Evolutionary conservation across 352 stramenopile species (phyloP).

Genomic region (Thraustochytrium sp.): DNA sequence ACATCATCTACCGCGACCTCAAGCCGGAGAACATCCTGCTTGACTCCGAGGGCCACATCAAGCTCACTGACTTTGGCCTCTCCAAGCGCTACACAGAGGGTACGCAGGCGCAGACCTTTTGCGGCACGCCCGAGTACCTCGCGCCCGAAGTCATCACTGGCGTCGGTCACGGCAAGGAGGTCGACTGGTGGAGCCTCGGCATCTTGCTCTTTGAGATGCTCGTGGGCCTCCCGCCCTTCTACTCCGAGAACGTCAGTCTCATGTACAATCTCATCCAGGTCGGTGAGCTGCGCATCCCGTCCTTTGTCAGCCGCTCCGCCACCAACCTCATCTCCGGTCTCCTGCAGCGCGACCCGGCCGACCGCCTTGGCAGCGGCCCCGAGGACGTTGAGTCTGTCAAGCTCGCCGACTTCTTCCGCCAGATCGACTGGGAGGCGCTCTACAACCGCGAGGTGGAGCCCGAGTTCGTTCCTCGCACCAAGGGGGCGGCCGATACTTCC

Average conservation of each 20-base stretch:
- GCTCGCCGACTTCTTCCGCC: conserved; percentile 81
- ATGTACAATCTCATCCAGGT: conserved; percentile 84
- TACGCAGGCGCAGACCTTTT: conserved; percentile 46
- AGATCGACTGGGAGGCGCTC: conserved; percentile 78
- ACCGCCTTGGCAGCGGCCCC: conserved; percentile 81
- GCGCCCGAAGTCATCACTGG: conserved; percentile 88
- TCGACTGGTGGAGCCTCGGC: conserved; percentile 81
- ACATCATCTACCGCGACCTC: conserved; percentile 84
- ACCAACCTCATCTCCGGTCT: conserved; percentile 58
- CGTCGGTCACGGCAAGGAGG: conserved; percentile 83
- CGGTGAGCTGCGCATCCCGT: conserved; percentile 68
- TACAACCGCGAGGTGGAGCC: conserved; percentile 49
- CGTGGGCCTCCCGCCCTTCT: conserved; percentile 80
- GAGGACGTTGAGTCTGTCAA: conserved; percentile 77
- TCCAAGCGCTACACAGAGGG: conserved; percentile 57
- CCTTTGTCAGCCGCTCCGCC: conserved; percentile 37
- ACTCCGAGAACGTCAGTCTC: conserved; percentile 76
- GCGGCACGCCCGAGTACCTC: conserved; percentile 86
- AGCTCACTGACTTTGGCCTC: conserved; percentile 80
- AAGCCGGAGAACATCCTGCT: conserved; percentile 83
- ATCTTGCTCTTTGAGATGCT: conserved; percentile 84
- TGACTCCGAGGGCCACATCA: conserved; percentile 70
- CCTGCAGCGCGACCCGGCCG: conserved; percentile 85
- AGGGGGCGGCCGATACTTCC: conserved; percentile 46
- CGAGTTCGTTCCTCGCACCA: conserved; percentile 49